A percentile compares a stretch with the other conserved stretches of the same genome.
phyloP scores from a whole-genome alignment of 192 early-diverging fungal species.

The Tieghemiomyces parasiticus region DNA sequence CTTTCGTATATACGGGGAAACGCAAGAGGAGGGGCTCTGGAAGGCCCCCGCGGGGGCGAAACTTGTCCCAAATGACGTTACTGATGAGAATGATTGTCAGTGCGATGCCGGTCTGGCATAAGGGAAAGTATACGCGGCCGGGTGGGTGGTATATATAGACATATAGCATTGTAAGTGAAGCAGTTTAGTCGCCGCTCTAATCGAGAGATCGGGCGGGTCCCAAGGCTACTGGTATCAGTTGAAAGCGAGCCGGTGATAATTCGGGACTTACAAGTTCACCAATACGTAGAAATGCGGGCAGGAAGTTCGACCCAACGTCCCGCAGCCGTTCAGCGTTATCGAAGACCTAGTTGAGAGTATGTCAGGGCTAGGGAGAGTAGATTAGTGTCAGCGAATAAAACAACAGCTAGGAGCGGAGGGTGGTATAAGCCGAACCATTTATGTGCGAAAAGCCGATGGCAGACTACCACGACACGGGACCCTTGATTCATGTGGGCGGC shows the following conservation, averaged over 20 bases:
- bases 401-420: background rate
- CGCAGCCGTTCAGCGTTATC: slow-evolving; percentile 72
- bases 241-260: too few species aligned
- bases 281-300: slow-evolving; percentile 54
- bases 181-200: too few species aligned
- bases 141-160: background rate
- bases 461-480: too few species aligned
- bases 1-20: slow-evolving; percentile 62
- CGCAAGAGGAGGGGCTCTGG: slow-evolving; percentile 46
- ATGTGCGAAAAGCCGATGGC: too few species aligned
- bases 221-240: too few species aligned
- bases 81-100: slow-evolving; percentile 56
- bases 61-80: slow-evolving; percentile 60
- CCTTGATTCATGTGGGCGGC: too few species aligned
- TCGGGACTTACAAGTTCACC: slow-evolving; percentile 56
- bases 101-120: background rate
- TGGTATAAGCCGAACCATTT: background rate
- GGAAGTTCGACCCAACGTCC: slow-evolving; percentile 43
- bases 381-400: background rate
- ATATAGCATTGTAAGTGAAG: background rate
- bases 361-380: background rate
- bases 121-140: background rate
- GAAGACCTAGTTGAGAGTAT: slow-evolving; percentile 33
- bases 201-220: too few species aligned
- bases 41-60: slow-evolving; percentile 46